Percentiles rank a stretch among this genome's conserved stretches.
These are phyloP conservation scores for Fusarium floridanum DNA, from an alignment of 2,329 filamentous ascomycete species.

Conservation along the genomic window DNA sequence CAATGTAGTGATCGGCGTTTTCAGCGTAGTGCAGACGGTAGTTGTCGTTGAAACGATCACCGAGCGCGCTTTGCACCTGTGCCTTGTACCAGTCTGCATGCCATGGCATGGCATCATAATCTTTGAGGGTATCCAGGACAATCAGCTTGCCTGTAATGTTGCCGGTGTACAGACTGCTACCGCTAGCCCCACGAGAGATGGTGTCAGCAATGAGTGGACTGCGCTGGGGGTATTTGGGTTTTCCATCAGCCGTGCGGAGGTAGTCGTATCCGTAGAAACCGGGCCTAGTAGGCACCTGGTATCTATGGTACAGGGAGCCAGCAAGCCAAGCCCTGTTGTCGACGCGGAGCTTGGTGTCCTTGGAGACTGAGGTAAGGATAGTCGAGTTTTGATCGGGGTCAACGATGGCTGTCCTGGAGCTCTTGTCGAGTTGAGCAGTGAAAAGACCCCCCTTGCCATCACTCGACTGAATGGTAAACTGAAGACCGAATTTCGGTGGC, in stretches of 20 bases:
- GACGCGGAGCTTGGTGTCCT: not conserved
- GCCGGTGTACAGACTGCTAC: constrained; percentile 12
- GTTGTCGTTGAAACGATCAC: constrained; percentile 20
- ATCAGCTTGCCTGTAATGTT: constrained; percentile 38
- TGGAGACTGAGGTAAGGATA: not conserved
- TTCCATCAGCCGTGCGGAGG: not conserved
- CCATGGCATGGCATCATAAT: constrained; percentile 41
- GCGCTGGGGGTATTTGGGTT: constrained; percentile 5
- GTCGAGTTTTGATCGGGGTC: not conserved
- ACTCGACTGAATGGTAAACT: not conserved
- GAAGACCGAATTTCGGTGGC: not conserved
- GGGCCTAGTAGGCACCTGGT: constrained; percentile 22
- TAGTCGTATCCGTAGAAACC: constrained; percentile 12
- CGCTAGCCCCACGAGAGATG: not conserved
- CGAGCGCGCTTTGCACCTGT: constrained; percentile 20
- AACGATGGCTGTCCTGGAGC: not conserved
- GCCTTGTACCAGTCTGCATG: constrained; percentile 43
- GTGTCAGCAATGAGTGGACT: not conserved
- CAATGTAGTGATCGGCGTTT: constrained; percentile 35
- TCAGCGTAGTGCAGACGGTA: constrained; percentile 40
- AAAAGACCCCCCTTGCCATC: not conserved
- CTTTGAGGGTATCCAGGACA: constrained; percentile 37
- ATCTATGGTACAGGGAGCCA: constrained; percentile 19
- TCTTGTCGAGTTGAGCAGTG: not conserved
- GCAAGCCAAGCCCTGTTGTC: constrained; percentile 30